These are phyloP conservation scores for Rhinocladiella mackenziei DNA, from an alignment of 2,329 filamentous ascomycete species.

Conservation along the genomic window DNA sequence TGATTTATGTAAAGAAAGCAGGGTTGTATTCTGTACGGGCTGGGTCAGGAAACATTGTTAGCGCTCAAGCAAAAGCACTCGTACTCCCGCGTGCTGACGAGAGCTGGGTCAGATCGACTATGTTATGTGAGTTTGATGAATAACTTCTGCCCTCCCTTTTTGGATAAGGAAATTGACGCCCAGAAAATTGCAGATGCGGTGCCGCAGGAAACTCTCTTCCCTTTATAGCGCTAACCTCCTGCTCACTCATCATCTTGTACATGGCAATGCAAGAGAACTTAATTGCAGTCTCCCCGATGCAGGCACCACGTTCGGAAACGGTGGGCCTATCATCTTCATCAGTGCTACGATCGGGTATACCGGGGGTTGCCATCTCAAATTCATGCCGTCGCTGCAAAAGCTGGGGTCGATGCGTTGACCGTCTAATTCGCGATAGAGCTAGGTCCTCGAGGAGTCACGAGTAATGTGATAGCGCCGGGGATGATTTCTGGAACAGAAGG, in stretches of 20 bases:
- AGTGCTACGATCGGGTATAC: constrained; percentile 89
- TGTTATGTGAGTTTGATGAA: constrained; percentile 64
- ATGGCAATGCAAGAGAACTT: no score
- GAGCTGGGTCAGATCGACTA: constrained; percentile 86
- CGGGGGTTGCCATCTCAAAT: constrained; percentile 77
- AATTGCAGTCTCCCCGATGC: no score
- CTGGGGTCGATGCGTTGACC: constrained; percentile 79
- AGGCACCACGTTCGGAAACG: constrained; percentile 37
- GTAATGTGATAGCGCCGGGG: constrained; percentile 83
- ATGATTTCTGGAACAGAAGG: constrained; percentile 81
- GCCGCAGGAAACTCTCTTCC: constrained; percentile 20
- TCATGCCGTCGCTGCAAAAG: constrained; percentile 84
- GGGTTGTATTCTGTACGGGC: constrained; percentile 93
- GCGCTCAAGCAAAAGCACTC: constrained; percentile 82
- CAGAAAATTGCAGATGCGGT: no score
- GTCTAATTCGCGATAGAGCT: constrained; percentile 78
- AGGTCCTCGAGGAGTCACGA: constrained; percentile 77
- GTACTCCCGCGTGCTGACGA: constrained; percentile 83
- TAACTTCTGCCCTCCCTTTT: no score
- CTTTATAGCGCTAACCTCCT: no score
- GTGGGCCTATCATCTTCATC: constrained; percentile 81
- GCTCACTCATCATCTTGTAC: constrained; percentile 8
- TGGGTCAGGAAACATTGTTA: constrained; percentile 87
- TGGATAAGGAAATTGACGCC: no score
- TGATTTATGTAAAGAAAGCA: constrained; percentile 73